Conservation (phyloP, 148 eudicot species). For the Camellia japonica region DNA sequence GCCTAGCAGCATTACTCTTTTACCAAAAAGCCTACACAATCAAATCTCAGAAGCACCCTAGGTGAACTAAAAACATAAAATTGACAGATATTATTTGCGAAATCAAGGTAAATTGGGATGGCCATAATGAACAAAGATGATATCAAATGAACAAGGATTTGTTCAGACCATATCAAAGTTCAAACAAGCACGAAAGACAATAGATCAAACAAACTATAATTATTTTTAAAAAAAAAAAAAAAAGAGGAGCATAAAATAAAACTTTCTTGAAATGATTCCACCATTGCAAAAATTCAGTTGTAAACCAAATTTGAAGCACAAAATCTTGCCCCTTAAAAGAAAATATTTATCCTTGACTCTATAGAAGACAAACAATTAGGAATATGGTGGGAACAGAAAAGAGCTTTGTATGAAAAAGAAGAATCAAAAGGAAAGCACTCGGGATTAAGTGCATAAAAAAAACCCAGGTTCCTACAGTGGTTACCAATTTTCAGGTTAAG, state of each 20-base stretch:
- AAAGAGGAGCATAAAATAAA: neutral
- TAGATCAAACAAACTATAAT: neutral
- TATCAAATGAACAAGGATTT: too few species aligned
- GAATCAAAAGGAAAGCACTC: neutral
- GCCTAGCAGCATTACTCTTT: too few species aligned
- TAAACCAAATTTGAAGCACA: neutral
- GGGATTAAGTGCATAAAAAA: neutral
- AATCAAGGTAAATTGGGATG: neutral
- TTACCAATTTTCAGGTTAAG: neutral
- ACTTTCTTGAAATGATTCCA: conserved; percentile 1
- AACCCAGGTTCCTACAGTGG: neutral
- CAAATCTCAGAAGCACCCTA: neutral
- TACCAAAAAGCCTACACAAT: neutral
- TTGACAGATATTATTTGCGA: neutral
- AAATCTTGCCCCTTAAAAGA: neutral
- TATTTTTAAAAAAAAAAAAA: neutral
- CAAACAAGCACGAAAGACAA: neutral
- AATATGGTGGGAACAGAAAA: neutral
- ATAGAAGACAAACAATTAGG: neutral
- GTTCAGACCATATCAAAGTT: neutral
- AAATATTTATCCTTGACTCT: neutral
- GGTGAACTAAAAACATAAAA: neutral
- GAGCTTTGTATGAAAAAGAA: neutral
- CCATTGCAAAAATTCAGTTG: neutral
- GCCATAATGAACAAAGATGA: neutral